Evolutionary conservation across 805 yeast species (phyloP).

Genomic region (Sporopachydermia lactativora): DNA sequence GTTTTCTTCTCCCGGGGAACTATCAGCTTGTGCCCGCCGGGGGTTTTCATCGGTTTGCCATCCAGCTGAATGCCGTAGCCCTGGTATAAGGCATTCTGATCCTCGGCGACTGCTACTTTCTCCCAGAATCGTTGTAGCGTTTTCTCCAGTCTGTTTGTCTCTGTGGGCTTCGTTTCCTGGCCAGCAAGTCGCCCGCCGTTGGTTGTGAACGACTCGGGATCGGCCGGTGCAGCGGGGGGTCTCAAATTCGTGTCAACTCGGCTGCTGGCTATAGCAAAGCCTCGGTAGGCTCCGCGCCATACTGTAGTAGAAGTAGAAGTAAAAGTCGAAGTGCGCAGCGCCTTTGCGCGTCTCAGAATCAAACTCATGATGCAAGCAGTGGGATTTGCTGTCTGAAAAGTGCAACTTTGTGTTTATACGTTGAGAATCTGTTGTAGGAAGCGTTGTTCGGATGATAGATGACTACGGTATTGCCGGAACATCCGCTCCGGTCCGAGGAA

Average conservation of each 20-base stretch:
- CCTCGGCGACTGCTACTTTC: slow-evolving; percentile 34
- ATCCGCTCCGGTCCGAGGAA: no score
- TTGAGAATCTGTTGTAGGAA: no score
- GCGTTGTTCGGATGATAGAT: no score
- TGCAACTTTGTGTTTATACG: no score
- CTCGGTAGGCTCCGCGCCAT: no score
- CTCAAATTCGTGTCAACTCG: not conserved
- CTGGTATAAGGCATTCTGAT: slow-evolving; percentile 12
- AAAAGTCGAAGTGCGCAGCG: no score
- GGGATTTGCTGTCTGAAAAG: no score
- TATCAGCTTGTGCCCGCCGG: slow-evolving; percentile 56
- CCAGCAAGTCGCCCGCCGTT: slow-evolving; percentile 16
- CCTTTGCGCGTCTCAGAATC: no score
- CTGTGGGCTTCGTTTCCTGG: slow-evolving; percentile 40
- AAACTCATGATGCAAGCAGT: no score
- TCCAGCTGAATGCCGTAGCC: slow-evolving; percentile 50
- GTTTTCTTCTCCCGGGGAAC: slow-evolving; percentile 37
- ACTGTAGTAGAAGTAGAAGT: no score
- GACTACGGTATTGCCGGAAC: no score
- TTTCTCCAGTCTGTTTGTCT: slow-evolving; percentile 56
- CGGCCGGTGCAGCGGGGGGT: slow-evolving; percentile 11
- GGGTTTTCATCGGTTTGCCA: slow-evolving; percentile 67
- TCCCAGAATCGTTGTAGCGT: slow-evolving; percentile 60
- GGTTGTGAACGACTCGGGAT: slow-evolving; percentile 16
- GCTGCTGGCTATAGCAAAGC: not conserved